Evolutionary conservation across 306 rosid species (phyloP).

Genomic region (Pyrus betulifolia): DNA sequence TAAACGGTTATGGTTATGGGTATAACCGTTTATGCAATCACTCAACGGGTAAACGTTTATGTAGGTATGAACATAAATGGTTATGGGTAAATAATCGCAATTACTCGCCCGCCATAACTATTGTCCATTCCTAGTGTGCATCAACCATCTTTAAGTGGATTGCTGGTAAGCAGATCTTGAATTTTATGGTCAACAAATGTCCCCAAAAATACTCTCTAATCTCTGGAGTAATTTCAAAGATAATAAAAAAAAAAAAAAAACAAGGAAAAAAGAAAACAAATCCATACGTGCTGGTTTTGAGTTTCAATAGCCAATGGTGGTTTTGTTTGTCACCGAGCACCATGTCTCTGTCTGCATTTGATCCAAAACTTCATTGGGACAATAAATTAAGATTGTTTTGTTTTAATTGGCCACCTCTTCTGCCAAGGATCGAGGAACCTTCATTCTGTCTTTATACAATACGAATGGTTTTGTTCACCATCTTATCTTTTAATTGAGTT

Average conservation of each 20-base stretch:
- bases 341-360: not conserved
- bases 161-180: not conserved
- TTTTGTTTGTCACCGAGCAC: not conserved
- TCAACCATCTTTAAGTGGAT: not conserved
- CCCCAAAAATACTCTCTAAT: not conserved
- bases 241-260: too few relatives aligned
- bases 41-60: too few relatives aligned
- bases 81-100: too few relatives aligned
- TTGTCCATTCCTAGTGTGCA: not conserved
- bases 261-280: not conserved
- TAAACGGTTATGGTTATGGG: too few relatives aligned
- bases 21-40: too few relatives aligned
- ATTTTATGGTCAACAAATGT: not conserved
- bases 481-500: rapidly evolving
- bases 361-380: not conserved
- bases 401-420: not conserved
- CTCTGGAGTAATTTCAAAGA: not conserved
- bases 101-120: too few relatives aligned
- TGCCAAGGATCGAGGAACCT: conserved; percentile 28
- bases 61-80: too few relatives aligned
- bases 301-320: not conserved
- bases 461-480: not conserved
- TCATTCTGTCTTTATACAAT: conserved; percentile 11
- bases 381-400: not conserved
- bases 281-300: not conserved